phyloP scores from a whole-genome alignment of 2,329 filamentous ascomycete genomes.

The Fusarium sp. region DNA sequence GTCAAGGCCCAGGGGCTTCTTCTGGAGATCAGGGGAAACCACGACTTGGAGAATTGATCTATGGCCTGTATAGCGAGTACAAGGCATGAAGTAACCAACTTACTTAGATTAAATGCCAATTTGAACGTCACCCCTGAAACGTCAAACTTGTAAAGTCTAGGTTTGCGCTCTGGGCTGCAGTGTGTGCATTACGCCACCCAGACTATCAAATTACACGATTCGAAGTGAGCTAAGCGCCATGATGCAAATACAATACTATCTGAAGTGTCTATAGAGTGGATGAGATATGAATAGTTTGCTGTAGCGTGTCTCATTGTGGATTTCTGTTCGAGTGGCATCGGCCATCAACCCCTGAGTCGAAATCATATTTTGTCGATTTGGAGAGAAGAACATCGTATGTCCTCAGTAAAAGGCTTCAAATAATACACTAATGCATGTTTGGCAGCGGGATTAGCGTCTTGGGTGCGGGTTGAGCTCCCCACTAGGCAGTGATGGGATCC shows the following conservation, averaged over 20 bases:
- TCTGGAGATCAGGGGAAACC: background rate
- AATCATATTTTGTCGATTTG: background rate
- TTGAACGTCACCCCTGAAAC: too few relatives aligned
- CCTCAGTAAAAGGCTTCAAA: background rate
- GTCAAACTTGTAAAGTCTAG: background rate
- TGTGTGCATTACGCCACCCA: background rate
- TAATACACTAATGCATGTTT: background rate
- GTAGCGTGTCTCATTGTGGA: background rate
- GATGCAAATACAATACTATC: background rate
- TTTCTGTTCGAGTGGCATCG: slow-evolving; percentile 1
- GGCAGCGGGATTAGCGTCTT: background rate
- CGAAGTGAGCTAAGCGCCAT: background rate
- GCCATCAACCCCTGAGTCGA: background rate
- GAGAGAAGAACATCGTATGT: background rate
- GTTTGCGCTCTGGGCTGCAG: background rate
- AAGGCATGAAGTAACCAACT: too few relatives aligned
- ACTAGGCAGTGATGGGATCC: slow-evolving; percentile 17
- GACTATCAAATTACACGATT: background rate
- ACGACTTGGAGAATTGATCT: background rate
- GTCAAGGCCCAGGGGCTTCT: background rate
- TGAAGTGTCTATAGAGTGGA: background rate
- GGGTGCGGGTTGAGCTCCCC: background rate
- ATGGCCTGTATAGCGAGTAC: background rate
- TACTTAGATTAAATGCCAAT: too few relatives aligned
- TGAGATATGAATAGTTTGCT: background rate